phyloP scores from a whole-genome alignment of 257 asterid genomes.

The Solanum pinnatisectum region DNA sequence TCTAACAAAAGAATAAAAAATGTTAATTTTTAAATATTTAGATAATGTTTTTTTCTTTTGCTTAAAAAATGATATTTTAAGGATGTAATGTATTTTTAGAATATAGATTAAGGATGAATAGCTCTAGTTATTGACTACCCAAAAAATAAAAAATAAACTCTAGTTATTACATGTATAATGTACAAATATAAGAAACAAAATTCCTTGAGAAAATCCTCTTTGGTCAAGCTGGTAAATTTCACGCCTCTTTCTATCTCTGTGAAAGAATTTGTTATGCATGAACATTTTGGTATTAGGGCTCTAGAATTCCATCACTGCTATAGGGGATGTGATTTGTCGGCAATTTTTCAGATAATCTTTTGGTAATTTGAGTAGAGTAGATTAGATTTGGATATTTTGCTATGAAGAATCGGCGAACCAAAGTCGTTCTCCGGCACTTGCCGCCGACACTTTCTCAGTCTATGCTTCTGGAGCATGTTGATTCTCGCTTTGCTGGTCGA shows the following conservation, averaged over 20 bases:
- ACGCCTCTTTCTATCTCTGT: slow-evolving; percentile 16
- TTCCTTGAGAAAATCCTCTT: neutral
- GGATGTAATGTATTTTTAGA: neutral
- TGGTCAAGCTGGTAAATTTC: slow-evolving; percentile 2
- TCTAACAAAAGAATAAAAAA: neutral
- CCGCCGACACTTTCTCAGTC: slow-evolving; percentile 94
- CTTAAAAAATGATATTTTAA: too few species aligned
- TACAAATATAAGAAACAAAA: neutral
- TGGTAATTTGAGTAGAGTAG: neutral
- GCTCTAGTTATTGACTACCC: too few species aligned
- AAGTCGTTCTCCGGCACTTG: slow-evolving; percentile 98
- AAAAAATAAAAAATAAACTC: too few species aligned
- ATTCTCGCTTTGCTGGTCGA: slow-evolving; percentile 79
- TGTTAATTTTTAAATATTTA: neutral
- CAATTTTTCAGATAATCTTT: slow-evolving; percentile 16
- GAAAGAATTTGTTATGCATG: slow-evolving; percentile 37
- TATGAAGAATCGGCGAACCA: slow-evolving; percentile 95
- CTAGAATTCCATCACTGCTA: neutral
- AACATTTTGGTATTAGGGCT: slow-evolving; percentile 46
- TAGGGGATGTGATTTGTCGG: slow-evolving; percentile 34
- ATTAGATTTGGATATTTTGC: slow-evolving; percentile 8
- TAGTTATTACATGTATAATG: neutral
- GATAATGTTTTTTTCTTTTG: neutral
- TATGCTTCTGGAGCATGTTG: slow-evolving; percentile 72
- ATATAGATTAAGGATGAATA: neutral